Conservation (phyloP, 768 basidiomycete genomes). For the Xerocomus potaroensis region DNA sequence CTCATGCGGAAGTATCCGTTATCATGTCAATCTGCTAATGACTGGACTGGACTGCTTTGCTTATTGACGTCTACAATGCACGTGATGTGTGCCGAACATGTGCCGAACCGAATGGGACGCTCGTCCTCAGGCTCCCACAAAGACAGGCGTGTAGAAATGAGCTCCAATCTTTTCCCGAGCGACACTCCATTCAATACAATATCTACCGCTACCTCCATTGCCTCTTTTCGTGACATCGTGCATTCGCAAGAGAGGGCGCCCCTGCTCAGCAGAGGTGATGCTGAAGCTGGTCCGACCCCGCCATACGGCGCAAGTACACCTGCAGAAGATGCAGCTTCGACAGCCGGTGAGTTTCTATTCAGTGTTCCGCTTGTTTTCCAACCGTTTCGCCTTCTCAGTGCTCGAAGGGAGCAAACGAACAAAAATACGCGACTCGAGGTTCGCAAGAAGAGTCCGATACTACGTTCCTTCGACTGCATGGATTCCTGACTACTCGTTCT, state of each 20-base stretch:
- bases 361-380: neutral
- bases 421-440: constrained; percentile 24
- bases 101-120: too few species aligned
- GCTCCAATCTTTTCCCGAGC: neutral
- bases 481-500: constrained; percentile 73
- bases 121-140: too few species aligned
- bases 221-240: constrained; percentile 24
- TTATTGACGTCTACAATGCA: too few species aligned
- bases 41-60: too few species aligned
- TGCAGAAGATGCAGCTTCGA: constrained; percentile 15
- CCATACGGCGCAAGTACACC: constrained; percentile 18
- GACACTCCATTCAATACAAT: constrained; percentile 17
- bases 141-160: constrained; percentile 11
- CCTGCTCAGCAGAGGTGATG: constrained; percentile 23
- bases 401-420: constrained; percentile 14
- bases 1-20: too few species aligned
- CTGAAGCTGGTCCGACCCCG: constrained; percentile 22
- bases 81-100: too few species aligned
- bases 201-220: constrained; percentile 26
- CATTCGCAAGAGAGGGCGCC: constrained; percentile 19
- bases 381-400: neutral
- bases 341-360: constrained; percentile 12
- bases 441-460: constrained; percentile 56
- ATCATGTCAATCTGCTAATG: too few species aligned
- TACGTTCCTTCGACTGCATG: constrained; percentile 75